Percentiles rank a stretch among this genome's conserved stretches.
Conservation (phyloP, 495 filamentous ascomycete genomes). For the Delitschia confertaspora region DNA sequence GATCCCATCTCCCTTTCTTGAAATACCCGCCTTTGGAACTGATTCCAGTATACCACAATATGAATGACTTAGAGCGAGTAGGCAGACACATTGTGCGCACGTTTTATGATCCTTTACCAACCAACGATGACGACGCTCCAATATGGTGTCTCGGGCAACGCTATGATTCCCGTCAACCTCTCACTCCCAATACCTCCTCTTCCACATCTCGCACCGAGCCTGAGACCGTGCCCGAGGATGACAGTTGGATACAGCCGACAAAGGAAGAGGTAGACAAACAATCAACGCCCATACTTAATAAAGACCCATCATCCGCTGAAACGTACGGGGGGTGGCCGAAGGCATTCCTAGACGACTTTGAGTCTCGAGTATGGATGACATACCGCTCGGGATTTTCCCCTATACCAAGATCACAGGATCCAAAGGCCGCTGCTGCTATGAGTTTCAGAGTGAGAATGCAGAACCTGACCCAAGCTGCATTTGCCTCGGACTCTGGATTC, state of each 20-base stretch:
- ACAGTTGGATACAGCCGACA: conserved; percentile 27
- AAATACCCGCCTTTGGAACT: background rate
- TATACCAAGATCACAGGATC: conserved; percentile 71
- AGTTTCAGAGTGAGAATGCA: conserved; percentile 81
- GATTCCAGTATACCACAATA: conserved; percentile 5
- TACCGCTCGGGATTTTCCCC: conserved; percentile 81
- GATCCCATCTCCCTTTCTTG: background rate
- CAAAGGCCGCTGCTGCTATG: conserved; percentile 59
- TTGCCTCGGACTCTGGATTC: conserved; percentile 93
- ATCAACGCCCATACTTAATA: conserved; percentile 21
- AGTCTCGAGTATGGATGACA: conserved; percentile 91
- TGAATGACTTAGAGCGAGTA: conserved; percentile 27
- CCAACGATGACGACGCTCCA: conserved; percentile 64
- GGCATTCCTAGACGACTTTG: conserved; percentile 83
- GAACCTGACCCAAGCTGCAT: conserved; percentile 69
- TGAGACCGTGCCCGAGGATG: conserved; percentile 12
- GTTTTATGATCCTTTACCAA: conserved; percentile 91
- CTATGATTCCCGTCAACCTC: conserved; percentile 45
- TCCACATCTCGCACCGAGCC: conserved; percentile 33
- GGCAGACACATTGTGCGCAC: conserved; percentile 57
- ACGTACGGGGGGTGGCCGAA: conserved; percentile 70
- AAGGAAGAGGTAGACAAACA: conserved; percentile 16
- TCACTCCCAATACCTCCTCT: conserved; percentile 12
- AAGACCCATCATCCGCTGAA: background rate
- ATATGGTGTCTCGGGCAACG: conserved; percentile 85